phyloP scores from a whole-genome alignment of 179 eudicot species.

The Silene vulgaris region DNA sequence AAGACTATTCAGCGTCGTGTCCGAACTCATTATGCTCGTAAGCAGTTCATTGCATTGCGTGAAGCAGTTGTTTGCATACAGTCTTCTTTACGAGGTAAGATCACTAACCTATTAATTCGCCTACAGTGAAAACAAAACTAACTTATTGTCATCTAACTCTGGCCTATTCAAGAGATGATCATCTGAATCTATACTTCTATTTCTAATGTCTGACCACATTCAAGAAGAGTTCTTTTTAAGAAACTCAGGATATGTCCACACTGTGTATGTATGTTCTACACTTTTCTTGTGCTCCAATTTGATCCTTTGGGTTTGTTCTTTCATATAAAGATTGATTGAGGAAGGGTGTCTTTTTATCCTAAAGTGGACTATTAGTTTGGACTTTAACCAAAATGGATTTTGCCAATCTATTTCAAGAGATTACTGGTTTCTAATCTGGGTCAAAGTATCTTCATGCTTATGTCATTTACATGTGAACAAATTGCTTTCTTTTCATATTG shows the following conservation, averaged over 20 bases:
- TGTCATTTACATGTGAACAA: not conserved
- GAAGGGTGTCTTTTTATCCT: not conserved
- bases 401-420: not conserved
- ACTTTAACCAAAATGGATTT: not conserved
- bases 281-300: not conserved
- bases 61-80: conserved; percentile 57
- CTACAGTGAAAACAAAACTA: not conserved
- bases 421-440: not conserved
- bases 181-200: not conserved
- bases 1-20: conserved; percentile 70
- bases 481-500: not conserved
- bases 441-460: not conserved
- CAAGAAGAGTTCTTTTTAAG: not conserved
- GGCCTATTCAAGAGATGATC: conserved; percentile 14
- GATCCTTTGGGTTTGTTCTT: not conserved
- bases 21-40: conserved; percentile 76
- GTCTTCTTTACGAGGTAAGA: conserved; percentile 64
- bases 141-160: conserved; percentile 1
- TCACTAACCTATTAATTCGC: conserved; percentile 12
- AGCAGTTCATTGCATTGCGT: conserved; percentile 55
- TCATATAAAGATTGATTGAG: not conserved
- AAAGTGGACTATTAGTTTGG: not conserved
- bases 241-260: not conserved
- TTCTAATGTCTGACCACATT: not conserved
- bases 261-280: not conserved